Conservation (phyloP, 2,329 filamentous ascomycete genomes). For the Simplicillium sp. region DNA sequence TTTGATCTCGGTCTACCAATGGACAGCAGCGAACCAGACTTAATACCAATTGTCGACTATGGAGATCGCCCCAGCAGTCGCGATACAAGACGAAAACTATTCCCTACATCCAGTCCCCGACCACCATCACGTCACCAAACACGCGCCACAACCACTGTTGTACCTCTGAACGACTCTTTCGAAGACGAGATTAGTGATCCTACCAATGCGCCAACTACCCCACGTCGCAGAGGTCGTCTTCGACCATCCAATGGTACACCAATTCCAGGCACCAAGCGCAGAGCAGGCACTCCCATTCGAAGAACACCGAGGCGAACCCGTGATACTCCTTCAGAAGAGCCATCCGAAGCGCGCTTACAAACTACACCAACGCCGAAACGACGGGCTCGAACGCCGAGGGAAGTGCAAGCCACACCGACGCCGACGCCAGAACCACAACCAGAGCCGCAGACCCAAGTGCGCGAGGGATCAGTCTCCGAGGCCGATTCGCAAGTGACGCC, state of each 20-base stretch:
- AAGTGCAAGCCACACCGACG: neutral
- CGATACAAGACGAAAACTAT: conserved; percentile 29
- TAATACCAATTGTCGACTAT: no score
- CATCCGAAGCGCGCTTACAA: conserved; percentile 12
- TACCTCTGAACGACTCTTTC: conserved; percentile 37
- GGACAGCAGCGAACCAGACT: conserved; percentile 24
- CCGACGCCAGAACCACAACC: neutral
- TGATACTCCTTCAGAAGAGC: conserved; percentile 15
- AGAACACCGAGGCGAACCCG: conserved; percentile 20
- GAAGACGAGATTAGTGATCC: conserved; percentile 21
- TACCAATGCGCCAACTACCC: no score
- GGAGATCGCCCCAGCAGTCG: no score
- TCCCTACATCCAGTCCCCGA: conserved; percentile 32
- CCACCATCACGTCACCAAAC: conserved; percentile 24
- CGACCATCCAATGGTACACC: conserved; percentile 44
- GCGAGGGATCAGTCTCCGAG: conserved; percentile 3
- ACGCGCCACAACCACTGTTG: conserved; percentile 35
- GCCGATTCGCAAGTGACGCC: conserved; percentile 1
- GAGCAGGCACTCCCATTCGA: conserved; percentile 33
- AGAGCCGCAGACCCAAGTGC: neutral
- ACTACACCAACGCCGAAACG: conserved; percentile 21
- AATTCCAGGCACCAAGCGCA: conserved; percentile 33
- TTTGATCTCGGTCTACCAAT: conserved; percentile 11
- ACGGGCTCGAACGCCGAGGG: conserved; percentile 19
- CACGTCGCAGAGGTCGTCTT: conserved; percentile 17